A percentile compares a stretch with the other conserved stretches of the same genome.
Evolutionary conservation across 2,329 filamentous ascomycete species (phyloP).

Genomic region (Xylariaceae sp.): DNA sequence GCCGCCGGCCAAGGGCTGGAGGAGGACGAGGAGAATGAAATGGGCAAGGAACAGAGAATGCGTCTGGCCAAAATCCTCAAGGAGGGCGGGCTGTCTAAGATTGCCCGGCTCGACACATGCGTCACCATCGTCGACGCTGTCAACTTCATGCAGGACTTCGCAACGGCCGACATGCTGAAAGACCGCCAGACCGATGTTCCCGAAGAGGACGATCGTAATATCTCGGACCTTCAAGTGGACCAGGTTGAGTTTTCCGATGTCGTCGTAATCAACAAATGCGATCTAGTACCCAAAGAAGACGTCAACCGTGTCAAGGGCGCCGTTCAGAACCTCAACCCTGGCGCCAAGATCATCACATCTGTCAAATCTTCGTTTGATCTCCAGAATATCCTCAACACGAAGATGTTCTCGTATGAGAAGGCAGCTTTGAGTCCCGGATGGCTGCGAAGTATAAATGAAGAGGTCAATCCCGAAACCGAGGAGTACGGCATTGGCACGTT

Average conservation of each 20-base stretch:
- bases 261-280: constrained; percentile 66
- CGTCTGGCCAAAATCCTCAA: constrained; percentile 29
- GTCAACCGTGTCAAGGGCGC: constrained; percentile 48
- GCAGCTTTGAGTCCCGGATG: constrained; percentile 64
- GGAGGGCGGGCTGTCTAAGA: constrained; percentile 60
- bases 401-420: constrained; percentile 59
- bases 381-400: constrained; percentile 60
- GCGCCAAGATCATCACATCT: constrained; percentile 60
- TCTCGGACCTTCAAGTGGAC: constrained; percentile 71
- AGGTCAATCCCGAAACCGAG: constrained; percentile 68
- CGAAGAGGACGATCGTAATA: constrained; percentile 66
- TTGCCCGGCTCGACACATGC: constrained; percentile 65
- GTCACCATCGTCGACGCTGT: constrained; percentile 71
- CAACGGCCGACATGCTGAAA: constrained; percentile 64
- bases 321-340: constrained; percentile 60
- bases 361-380: constrained; percentile 52
- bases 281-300: constrained; percentile 46
- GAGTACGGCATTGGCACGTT: constrained; percentile 71
- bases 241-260: constrained; percentile 76
- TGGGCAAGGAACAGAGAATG: constrained; percentile 23
- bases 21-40: constrained; percentile 25
- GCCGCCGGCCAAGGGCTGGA: constrained; percentile 30
- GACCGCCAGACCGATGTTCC: constrained; percentile 57
- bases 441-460: constrained; percentile 65
- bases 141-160: constrained; percentile 67